Percentiles rank a stretch among this genome's conserved stretches.
These are phyloP conservation scores for Botrytis paeoniae DNA, from an alignment of 2,329 filamentous ascomycete species.

Conservation along the genomic window DNA sequence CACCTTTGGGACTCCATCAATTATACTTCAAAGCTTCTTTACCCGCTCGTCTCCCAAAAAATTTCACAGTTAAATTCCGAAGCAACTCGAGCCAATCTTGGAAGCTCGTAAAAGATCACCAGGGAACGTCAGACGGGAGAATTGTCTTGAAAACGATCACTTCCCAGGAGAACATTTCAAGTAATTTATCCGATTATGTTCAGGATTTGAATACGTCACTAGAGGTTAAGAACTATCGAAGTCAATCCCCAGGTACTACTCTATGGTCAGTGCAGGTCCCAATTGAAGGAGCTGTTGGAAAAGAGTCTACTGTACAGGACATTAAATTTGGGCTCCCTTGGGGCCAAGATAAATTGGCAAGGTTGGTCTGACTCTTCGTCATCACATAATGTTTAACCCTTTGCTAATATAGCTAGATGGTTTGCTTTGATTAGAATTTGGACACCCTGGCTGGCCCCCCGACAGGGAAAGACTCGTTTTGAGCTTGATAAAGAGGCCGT, in stretches of 20 bases:
- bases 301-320: slow-evolving; percentile 53
- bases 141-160: slow-evolving; percentile 50
- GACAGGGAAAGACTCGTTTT: slow-evolving; percentile 70
- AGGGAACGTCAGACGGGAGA: slow-evolving; percentile 60
- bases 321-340: slow-evolving; percentile 38
- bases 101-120: slow-evolving; percentile 68
- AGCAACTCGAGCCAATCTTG: slow-evolving; percentile 52
- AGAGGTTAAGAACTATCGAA: slow-evolving; percentile 51
- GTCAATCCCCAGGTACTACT: slow-evolving; percentile 65
- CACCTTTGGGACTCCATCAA: slow-evolving; percentile 36
- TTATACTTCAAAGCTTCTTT: slow-evolving; percentile 56
- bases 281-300: slow-evolving; percentile 54
- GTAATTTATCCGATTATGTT: slow-evolving; percentile 48
- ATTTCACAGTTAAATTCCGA: slow-evolving; percentile 72
- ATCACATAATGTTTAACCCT: background rate
- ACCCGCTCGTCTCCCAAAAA: slow-evolving; percentile 47
- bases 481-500: slow-evolving; percentile 73
- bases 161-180: slow-evolving; percentile 30
- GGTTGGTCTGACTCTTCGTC: slow-evolving; percentile 27
- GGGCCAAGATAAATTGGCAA: slow-evolving; percentile 36
- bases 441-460: slow-evolving; percentile 83
- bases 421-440: slow-evolving; percentile 78
- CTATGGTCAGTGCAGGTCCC: slow-evolving; percentile 65
- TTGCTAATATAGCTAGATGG: slow-evolving; percentile 52
- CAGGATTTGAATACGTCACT: slow-evolving; percentile 55